A percentile compares a stretch with the other conserved stretches of the same genome.
Evolutionary conservation across 208 protist genomes (phyloP).

Genomic region (Crithidia thermophila): DNA sequence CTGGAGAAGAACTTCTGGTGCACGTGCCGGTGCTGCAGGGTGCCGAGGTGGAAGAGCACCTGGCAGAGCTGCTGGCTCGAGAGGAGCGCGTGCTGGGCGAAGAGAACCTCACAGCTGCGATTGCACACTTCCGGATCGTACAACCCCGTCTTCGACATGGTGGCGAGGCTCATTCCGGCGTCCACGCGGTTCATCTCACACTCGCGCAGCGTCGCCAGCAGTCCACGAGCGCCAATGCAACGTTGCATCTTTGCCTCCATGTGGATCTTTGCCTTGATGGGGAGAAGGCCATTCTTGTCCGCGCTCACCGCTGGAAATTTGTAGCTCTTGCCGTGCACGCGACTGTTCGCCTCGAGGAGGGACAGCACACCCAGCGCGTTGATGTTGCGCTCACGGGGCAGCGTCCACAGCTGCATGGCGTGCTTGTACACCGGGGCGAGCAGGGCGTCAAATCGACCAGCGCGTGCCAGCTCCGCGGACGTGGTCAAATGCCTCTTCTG

Average conservation of each 20-base stretch:
- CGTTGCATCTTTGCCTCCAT: constrained; percentile 92
- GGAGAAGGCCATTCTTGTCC: constrained; percentile 71
- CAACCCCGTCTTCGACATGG: constrained; percentile 71
- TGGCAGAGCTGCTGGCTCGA: constrained; percentile 83
- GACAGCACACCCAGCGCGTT: constrained; percentile 62
- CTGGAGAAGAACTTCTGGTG: constrained; percentile 83
- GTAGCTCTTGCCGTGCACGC: constrained; percentile 62
- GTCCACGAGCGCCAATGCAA: constrained; percentile 62
- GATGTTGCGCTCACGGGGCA: constrained; percentile 30
- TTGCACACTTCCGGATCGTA: constrained; percentile 88
- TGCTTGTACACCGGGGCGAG: constrained; percentile 39
- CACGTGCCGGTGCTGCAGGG: constrained; percentile 87
- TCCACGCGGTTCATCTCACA: constrained; percentile 72
- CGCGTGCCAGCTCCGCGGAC: background rate
- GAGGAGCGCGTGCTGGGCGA: constrained; percentile 63
- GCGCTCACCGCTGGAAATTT: constrained; percentile 52
- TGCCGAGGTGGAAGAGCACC: constrained; percentile 75
- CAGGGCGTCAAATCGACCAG: constrained; percentile 26
- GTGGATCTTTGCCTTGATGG: constrained; percentile 75
- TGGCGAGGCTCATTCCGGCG: constrained; percentile 76
- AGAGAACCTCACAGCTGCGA: constrained; percentile 75
- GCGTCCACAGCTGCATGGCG: constrained; percentile 62
- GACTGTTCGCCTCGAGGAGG: constrained; percentile 59
- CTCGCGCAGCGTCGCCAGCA: constrained; percentile 55
- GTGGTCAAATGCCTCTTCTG: background rate